Percentiles rank a stretch among this genome's conserved stretches.
Conservation (phyloP, 306 rosid species). For the Abrus pulchellus region DNA sequence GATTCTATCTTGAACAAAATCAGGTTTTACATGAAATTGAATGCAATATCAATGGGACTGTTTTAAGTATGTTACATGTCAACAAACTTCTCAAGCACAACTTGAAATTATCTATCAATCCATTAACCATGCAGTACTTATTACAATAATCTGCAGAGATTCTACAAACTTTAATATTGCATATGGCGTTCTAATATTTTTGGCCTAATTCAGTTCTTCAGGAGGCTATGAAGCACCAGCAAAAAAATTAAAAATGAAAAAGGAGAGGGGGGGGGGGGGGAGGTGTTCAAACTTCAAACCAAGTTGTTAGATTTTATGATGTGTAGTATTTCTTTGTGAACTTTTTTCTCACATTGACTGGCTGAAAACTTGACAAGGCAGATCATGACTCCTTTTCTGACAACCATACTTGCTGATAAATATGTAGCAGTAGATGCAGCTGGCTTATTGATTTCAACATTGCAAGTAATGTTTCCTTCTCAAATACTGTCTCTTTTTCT, state of each 20-base stretch:
- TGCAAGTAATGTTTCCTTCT: conserved; percentile 61
- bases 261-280: too few relatives aligned
- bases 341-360: neutral
- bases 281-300: neutral
- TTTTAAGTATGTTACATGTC: neutral
- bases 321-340: neutral
- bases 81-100: conserved; percentile 17
- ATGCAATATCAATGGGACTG: neutral
- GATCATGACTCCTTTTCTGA: conserved; percentile 90
- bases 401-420: conserved; percentile 90
- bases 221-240: neutral
- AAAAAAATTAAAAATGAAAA: too few relatives aligned
- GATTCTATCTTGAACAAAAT: conserved; percentile 5
- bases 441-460: conserved; percentile 73
- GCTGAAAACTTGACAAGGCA: conserved; percentile 50
- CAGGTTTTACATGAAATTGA: conserved; percentile 11
- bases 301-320: neutral
- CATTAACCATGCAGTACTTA: neutral
- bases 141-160: conserved; percentile 24
- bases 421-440: conserved; percentile 85
- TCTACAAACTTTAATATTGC: neutral
- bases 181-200: conserved; percentile 14
- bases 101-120: neutral
- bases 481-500: neutral
- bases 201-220: neutral